Percentiles rank a stretch among this genome's conserved stretches.
phyloP scores from a whole-genome alignment of 768 basidiomycete genomes.

The Lanmaoa rubissima region DNA sequence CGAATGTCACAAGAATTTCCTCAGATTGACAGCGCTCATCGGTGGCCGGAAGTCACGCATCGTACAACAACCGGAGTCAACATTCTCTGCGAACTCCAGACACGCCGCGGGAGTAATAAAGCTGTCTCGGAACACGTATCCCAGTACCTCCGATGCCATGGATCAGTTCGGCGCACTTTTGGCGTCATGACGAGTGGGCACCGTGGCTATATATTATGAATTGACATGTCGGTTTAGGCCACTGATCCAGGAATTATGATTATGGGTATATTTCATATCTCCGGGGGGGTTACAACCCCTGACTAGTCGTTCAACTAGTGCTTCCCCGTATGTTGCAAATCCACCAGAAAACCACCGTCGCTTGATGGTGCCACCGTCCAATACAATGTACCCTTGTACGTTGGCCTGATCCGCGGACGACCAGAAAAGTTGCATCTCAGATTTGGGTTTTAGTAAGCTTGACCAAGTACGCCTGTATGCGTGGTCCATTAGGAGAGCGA shows the following conservation, averaged over 20 bases:
- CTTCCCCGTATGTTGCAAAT: conserved; percentile 6
- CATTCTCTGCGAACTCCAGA: conserved; percentile 20
- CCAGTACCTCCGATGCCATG: conserved; percentile 5
- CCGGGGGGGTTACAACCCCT: conserved; percentile 2
- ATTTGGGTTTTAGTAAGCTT: conserved; percentile 10
- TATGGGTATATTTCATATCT: conserved; percentile 4
- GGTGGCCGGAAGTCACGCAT: conserved; percentile 19
- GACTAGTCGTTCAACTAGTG: not conserved
- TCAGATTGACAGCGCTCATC: conserved; percentile 12
- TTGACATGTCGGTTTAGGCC: not conserved
- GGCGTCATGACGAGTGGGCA: not conserved
- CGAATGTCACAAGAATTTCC: conserved; percentile 10
- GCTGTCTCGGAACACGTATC: conserved; percentile 11
- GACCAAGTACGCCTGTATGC: conserved; percentile 3
- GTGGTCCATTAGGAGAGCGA: conserved; percentile 20
- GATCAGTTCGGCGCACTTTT: conserved; percentile 1
- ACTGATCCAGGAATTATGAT: not conserved
- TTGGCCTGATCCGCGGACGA: conserved; percentile 27
- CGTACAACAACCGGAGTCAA: conserved; percentile 5
- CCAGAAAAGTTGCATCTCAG: conserved; percentile 22
- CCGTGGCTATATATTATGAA: not conserved
- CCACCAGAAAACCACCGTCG: not conserved
- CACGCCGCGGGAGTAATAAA: conserved; percentile 30
- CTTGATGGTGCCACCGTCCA: conserved; percentile 1
- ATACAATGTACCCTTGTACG: conserved; percentile 2